Conservation (phyloP, 371 early-diverging fungal genomes). For the Choanephora cucurbitarum region DNA sequence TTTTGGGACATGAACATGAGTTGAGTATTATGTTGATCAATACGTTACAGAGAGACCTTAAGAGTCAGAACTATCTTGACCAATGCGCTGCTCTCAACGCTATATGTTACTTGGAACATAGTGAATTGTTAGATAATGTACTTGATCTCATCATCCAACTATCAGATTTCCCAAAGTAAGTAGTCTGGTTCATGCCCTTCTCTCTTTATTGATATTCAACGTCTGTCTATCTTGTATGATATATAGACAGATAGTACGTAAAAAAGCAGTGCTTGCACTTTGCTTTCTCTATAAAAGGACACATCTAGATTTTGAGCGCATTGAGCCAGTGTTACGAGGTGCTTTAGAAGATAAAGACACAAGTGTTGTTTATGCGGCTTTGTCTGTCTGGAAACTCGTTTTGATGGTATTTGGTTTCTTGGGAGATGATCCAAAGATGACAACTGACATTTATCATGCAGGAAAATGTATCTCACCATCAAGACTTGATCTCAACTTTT, state of each 20-base stretch:
- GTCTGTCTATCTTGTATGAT: neutral
- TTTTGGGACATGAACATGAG: conserved; percentile 42
- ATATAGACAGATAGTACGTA: conserved; percentile 50
- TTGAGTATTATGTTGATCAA: conserved; percentile 56
- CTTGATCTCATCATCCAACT: conserved; percentile 31
- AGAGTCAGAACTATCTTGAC: conserved; percentile 43
- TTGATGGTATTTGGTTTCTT: conserved; percentile 18
- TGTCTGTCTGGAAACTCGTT: conserved; percentile 41
- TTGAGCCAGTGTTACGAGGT: conserved; percentile 36
- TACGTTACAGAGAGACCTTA: conserved; percentile 51
- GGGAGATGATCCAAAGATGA: neutral
- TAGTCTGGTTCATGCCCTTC: too few relatives aligned
- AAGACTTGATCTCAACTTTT: conserved; percentile 39
- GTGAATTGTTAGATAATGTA: conserved; percentile 40
- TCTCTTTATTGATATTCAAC: too few relatives aligned
- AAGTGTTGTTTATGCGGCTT: conserved; percentile 47
- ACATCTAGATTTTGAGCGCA: conserved; percentile 22
- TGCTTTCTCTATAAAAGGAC: conserved; percentile 34
- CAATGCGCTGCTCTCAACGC: conserved; percentile 45
- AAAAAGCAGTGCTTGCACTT: conserved; percentile 44
- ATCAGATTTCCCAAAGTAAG: conserved; percentile 43
- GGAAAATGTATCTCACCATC: conserved; percentile 27
- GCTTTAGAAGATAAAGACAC: conserved; percentile 48
- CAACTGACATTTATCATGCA: conserved; percentile 6
- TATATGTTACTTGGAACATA: conserved; percentile 43